Percentiles rank a stretch among this genome's conserved stretches.
Evolutionary conservation across 306 rosid species (phyloP).

Genomic region (Prinsepia uniflora): DNA sequence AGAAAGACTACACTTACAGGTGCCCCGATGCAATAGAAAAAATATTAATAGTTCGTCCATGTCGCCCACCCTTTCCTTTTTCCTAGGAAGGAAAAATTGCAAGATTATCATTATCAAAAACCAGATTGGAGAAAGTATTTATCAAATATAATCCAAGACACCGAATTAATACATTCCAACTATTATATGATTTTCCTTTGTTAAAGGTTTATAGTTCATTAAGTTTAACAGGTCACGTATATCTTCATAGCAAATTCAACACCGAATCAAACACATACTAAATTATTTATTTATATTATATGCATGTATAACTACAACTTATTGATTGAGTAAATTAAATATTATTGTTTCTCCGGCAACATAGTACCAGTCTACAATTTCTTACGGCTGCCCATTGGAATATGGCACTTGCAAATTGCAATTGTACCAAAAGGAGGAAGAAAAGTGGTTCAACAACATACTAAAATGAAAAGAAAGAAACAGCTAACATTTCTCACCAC

Average conservation of each 20-base stretch:
- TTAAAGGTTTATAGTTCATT: neutral
- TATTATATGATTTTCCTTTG: neutral
- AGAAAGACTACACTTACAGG: slow-evolving; percentile 59
- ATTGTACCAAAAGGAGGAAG: neutral
- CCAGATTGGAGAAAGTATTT: neutral
- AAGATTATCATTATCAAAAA: slow-evolving; percentile 12
- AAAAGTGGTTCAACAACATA: neutral
- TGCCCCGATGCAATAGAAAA: slow-evolving; percentile 99
- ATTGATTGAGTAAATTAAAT: neutral
- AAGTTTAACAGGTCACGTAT: neutral
- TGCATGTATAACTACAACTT: neutral
- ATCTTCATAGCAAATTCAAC: neutral
- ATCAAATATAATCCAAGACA: neutral
- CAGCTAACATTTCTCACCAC: slow-evolving; percentile 41
- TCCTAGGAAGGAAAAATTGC: slow-evolving; percentile 42
- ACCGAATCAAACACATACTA: neutral
- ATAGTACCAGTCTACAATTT: neutral
- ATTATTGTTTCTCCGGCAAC: neutral
- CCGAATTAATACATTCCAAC: neutral
- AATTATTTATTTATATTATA: neutral
- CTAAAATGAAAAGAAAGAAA: slow-evolving; percentile 7
- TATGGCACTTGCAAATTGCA: neutral
- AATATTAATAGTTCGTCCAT: slow-evolving; percentile 80
- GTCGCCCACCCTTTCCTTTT: slow-evolving; percentile 57
- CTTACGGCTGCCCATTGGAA: neutral